phyloP scores from a whole-genome alignment of 805 yeast species.

The Monosporozyma aquatica region DNA sequence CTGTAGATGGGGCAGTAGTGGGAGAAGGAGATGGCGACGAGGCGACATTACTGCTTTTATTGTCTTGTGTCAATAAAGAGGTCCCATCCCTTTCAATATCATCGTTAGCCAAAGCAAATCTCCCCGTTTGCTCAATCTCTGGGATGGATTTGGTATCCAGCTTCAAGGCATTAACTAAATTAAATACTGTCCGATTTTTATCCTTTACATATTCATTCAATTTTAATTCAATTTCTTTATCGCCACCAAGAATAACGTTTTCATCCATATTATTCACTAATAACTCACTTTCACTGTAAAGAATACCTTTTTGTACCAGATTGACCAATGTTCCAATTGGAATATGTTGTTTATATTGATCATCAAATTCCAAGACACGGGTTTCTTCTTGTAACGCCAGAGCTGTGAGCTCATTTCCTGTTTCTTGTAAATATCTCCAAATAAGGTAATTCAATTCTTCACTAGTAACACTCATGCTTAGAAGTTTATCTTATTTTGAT shows the following conservation, averaged over 20 bases:
- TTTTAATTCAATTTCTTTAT: neutral
- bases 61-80: no score
- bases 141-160: constrained; percentile 32
- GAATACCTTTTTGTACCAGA: constrained; percentile 77
- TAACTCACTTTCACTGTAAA: constrained; percentile 63
- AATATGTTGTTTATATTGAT: constrained; percentile 39
- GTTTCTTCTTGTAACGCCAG: constrained; percentile 74
- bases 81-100: constrained; percentile 3
- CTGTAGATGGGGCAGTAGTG: no score
- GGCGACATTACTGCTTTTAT: no score
- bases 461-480: constrained; percentile 69
- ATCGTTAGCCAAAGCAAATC: constrained; percentile 27
- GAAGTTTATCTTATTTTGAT: no score
- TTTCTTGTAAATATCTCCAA: constrained; percentile 88
- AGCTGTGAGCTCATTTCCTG: constrained; percentile 67
- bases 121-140: constrained; percentile 22
- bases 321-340: constrained; percentile 78
- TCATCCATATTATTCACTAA: constrained; percentile 28
- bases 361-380: constrained; percentile 48
- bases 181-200: constrained; percentile 32
- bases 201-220: neutral
- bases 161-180: constrained; percentile 47
- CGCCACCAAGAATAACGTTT: neutral
- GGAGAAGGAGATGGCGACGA: no score
- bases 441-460: constrained; percentile 80